Percentiles rank a stretch among this genome's conserved stretches.
These are phyloP conservation scores for Limonium bicolor DNA, from an alignment of 148 eudicot genomes.

Conservation along the genomic window DNA sequence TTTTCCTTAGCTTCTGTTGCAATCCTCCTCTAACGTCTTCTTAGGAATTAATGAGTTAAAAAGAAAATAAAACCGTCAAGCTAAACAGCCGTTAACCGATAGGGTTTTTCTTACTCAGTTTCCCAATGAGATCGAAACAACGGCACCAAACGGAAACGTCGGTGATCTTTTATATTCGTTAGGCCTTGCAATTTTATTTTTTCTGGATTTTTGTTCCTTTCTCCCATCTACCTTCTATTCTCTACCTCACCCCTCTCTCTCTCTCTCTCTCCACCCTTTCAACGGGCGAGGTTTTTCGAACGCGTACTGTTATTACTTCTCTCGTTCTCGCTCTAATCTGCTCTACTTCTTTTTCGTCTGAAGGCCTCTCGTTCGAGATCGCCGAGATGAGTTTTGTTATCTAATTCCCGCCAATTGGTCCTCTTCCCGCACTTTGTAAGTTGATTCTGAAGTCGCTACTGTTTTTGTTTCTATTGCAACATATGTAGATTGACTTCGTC, in stretches of 20 bases:
- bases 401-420: conserved; percentile 18
- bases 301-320: background rate
- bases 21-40: conserved; percentile 14
- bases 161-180: conserved; percentile 49
- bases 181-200: conserved; percentile 10
- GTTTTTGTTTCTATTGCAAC: background rate
- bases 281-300: conserved; percentile 40
- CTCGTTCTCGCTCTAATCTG: conserved; percentile 5
- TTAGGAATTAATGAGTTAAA: conserved; percentile 1
- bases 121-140: conserved; percentile 10
- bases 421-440: background rate
- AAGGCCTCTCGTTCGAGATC: conserved; percentile 4
- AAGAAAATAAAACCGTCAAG: conserved; percentile 14
- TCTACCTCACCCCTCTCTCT: background rate
- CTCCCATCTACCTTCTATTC: background rate
- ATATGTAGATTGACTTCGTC: background rate
- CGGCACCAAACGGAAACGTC: conserved; percentile 51
- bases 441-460: background rate
- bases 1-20: no score
- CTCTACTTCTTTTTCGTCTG: conserved; percentile 1
- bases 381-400: background rate
- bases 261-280: conserved; percentile 15
- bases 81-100: conserved; percentile 14
- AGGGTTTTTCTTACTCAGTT: background rate
- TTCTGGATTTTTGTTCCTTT: background rate